phyloP scores from a whole-genome alignment of 2,329 filamentous ascomycete species.

The Phialocephala sp. region DNA sequence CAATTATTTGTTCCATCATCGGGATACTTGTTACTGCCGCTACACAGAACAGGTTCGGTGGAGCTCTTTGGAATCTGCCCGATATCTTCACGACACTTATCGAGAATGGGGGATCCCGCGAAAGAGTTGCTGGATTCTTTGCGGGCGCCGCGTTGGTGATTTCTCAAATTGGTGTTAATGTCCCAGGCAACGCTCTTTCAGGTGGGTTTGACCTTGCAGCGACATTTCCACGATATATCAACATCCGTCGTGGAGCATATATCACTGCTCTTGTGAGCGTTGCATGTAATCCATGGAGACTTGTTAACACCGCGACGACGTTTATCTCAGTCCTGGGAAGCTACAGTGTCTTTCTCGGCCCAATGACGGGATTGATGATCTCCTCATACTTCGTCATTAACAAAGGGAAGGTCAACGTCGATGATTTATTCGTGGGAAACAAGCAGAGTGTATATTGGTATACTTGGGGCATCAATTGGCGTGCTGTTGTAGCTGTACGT shows the following conservation, averaged over 20 bases:
- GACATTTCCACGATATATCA: slow-evolving; percentile 55
- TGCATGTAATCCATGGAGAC: slow-evolving; percentile 54
- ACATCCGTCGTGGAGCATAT: slow-evolving; percentile 59
- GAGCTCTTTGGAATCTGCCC: slow-evolving; percentile 50
- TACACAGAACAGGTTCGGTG: slow-evolving; percentile 55
- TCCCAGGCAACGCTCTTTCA: slow-evolving; percentile 46
- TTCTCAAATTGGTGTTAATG: slow-evolving; percentile 47
- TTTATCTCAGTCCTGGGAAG: slow-evolving; percentile 53
- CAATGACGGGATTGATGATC: slow-evolving; percentile 50
- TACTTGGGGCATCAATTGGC: slow-evolving; percentile 41
- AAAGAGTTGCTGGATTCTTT: slow-evolving; percentile 48
- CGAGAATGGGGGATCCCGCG: slow-evolving; percentile 41
- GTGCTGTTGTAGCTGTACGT: slow-evolving; percentile 38
- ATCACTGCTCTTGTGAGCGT: slow-evolving; percentile 52
- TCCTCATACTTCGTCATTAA: slow-evolving; percentile 49
- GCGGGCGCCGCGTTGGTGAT: slow-evolving; percentile 46
- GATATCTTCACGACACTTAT: slow-evolving; percentile 45
- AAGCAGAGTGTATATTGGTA: slow-evolving; percentile 40
- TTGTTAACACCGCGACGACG: slow-evolving; percentile 51
- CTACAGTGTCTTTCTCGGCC: slow-evolving; percentile 53
- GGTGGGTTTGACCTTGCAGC: slow-evolving; percentile 50
- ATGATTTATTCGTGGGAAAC: slow-evolving; percentile 41
- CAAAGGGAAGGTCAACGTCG: slow-evolving; percentile 40
- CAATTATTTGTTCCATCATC: slow-evolving; percentile 36
- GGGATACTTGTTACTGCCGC: slow-evolving; percentile 50